These are phyloP conservation scores for Alternaria burnsii DNA, from an alignment of 2,329 filamentous ascomycete species.

Conservation along the genomic window DNA sequence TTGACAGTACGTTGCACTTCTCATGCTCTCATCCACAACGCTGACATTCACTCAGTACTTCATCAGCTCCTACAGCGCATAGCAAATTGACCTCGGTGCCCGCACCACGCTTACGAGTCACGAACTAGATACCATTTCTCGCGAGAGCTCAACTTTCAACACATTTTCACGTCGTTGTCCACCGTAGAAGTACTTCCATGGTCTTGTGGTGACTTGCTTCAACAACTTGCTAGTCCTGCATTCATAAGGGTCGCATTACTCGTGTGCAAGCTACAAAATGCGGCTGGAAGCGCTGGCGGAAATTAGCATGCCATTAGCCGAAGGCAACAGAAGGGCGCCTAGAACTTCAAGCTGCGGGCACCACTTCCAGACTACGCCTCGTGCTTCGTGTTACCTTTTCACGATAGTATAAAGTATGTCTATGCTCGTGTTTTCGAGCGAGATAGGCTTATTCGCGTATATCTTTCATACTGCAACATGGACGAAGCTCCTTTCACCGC, in stretches of 20 bases:
- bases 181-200: background rate
- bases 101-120: conserved; percentile 3
- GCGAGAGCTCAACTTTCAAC: background rate
- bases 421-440: background rate
- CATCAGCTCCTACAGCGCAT: conserved; percentile 64
- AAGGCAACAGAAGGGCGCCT: conserved; percentile 3
- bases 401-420: background rate
- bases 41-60: conserved; percentile 60
- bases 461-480: no score
- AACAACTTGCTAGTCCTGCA: background rate
- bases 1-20: conserved; percentile 67
- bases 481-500: background rate
- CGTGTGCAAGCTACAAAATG: background rate
- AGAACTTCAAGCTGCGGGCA: background rate
- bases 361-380: conserved; percentile 3
- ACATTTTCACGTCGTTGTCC: background rate
- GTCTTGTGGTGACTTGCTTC: background rate
- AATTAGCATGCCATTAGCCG: background rate
- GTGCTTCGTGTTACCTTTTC: background rate
- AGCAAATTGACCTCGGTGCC: background rate
- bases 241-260: background rate
- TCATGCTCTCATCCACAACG: background rate
- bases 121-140: conserved; percentile 14
- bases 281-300: background rate
- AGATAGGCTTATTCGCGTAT: no score